Conservation (phyloP, 1,139 yeast species). For the Blastobotrys persicus region DNA sequence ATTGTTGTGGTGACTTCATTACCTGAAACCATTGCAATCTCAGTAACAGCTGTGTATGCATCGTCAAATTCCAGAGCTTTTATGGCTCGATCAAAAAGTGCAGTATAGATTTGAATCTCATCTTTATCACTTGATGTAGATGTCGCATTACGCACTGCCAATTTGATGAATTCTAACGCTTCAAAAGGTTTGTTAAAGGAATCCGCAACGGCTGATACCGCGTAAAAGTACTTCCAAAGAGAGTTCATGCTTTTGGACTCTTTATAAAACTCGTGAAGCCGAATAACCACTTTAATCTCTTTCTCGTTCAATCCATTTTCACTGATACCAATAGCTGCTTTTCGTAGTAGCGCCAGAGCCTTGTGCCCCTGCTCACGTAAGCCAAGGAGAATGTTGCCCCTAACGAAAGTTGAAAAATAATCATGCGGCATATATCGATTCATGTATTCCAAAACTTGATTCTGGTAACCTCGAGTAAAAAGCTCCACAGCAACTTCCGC, state of each 20-base stretch:
- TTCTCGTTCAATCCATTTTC: constrained; percentile 3
- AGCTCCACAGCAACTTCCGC: constrained; percentile 17
- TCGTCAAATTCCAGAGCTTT: constrained; percentile 27
- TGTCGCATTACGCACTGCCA: constrained; percentile 17
- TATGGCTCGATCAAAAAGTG: constrained; percentile 29
- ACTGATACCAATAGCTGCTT: constrained; percentile 11
- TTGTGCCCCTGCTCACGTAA: constrained; percentile 4
- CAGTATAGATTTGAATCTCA: constrained; percentile 15
- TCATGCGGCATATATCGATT: constrained; percentile 24
- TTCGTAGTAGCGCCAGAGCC: constrained; percentile 11
- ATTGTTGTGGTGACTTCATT: background rate
- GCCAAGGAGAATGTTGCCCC: constrained; percentile 23
- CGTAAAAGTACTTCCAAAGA: constrained; percentile 13
- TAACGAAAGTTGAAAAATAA: constrained; percentile 26
- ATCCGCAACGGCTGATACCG: constrained; percentile 14
- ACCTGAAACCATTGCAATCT: constrained; percentile 20
- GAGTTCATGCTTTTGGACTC: constrained; percentile 1
- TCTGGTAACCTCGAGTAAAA: constrained; percentile 5
- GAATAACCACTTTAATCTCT: background rate
- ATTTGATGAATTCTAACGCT: constrained; percentile 22
- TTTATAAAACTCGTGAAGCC: background rate
- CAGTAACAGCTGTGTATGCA: constrained; percentile 36
- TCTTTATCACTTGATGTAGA: constrained; percentile 6
- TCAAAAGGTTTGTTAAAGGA: constrained; percentile 13
- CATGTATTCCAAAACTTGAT: constrained; percentile 11